Conservation (phyloP, 768 basidiomycete genomes). For the Tephrocybe sp. region DNA sequence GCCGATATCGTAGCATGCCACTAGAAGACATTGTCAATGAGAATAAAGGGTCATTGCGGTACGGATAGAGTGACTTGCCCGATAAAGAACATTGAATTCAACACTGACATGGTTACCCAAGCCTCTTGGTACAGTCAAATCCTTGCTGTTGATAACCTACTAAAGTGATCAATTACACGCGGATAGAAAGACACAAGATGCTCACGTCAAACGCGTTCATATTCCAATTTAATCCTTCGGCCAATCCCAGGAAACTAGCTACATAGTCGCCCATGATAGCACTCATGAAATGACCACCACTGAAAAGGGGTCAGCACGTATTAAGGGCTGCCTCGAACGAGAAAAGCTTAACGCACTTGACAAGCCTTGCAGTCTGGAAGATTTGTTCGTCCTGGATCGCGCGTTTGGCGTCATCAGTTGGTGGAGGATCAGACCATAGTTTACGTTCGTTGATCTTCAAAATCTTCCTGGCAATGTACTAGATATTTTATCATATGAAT, state of each 20-base stretch:
- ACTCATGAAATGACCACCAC: constrained; percentile 53
- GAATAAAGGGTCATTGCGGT: background rate
- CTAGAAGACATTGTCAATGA: constrained; percentile 15
- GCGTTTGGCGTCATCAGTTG: constrained; percentile 22
- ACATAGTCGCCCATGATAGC: constrained; percentile 57
- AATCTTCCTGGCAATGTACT: constrained; percentile 54
- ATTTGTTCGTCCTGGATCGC: constrained; percentile 51
- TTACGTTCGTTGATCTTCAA: constrained; percentile 54
- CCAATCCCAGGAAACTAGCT: constrained; percentile 52
- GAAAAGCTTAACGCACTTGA: constrained; percentile 43
- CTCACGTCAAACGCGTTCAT: constrained; percentile 46
- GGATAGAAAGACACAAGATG: background rate
- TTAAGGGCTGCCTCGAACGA: no score
- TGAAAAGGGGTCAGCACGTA: constrained; percentile 12
- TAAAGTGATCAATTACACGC: background rate
- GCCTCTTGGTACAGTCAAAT: constrained; percentile 41
- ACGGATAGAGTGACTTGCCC: constrained; percentile 23
- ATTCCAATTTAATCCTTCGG: constrained; percentile 50
- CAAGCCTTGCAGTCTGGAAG: constrained; percentile 51
- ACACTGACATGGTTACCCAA: constrained; percentile 63
- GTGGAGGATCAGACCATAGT: constrained; percentile 42
- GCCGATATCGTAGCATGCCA: constrained; percentile 59
- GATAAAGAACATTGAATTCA: constrained; percentile 57
- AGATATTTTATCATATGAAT: background rate
- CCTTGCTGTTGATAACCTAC: constrained; percentile 33